Percentiles rank a stretch among this genome's conserved stretches.
Conservation (phyloP, 2,329 filamentous ascomycete species). For the Sporothrix pallida region DNA sequence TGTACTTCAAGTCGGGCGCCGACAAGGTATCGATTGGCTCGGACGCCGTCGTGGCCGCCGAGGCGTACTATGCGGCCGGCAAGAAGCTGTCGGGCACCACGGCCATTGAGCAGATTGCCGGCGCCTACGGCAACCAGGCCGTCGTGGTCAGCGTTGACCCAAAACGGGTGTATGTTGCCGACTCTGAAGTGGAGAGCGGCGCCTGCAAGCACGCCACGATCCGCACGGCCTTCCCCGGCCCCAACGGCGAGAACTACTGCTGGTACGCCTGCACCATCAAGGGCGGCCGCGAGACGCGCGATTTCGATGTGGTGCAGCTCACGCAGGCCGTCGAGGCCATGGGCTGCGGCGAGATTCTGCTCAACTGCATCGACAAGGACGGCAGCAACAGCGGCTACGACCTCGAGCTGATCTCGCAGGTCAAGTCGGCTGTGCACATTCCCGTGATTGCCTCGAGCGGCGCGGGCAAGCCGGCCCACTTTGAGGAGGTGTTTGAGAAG, state of each 20-base stretch:
- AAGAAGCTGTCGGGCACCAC: constrained; percentile 77
- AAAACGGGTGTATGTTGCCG: constrained; percentile 84
- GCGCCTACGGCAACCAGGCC: constrained; percentile 93
- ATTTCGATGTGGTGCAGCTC: constrained; percentile 90
- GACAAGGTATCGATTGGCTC: constrained; percentile 98
- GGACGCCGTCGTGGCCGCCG: constrained; percentile 90
- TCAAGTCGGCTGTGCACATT: constrained; percentile 85
- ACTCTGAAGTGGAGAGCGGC: constrained; percentile 52
- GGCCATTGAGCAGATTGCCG: constrained; percentile 92
- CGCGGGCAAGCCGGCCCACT: constrained; percentile 85
- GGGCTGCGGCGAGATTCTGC: constrained; percentile 90
- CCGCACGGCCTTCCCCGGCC: constrained; percentile 71
- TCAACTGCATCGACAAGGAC: constrained; percentile 98
- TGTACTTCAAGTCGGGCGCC: constrained; percentile 97
- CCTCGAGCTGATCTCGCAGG: constrained; percentile 84
- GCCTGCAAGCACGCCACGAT: constrained; percentile 77
- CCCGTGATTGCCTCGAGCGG: constrained; percentile 96
- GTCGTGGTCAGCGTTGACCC: constrained; percentile 96
- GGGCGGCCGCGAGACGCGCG: constrained; percentile 90
- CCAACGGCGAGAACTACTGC: constrained; percentile 78
- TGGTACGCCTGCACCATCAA: constrained; percentile 99
- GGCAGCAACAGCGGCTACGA: constrained; percentile 95
- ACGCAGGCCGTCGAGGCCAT: constrained; percentile 90
- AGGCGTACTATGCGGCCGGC: constrained; percentile 80
- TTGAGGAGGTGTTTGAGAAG: constrained; percentile 84